phyloP scores from a whole-genome alignment of 2,329 filamentous ascomycete species.

The Basipetospora chlamydospora region DNA sequence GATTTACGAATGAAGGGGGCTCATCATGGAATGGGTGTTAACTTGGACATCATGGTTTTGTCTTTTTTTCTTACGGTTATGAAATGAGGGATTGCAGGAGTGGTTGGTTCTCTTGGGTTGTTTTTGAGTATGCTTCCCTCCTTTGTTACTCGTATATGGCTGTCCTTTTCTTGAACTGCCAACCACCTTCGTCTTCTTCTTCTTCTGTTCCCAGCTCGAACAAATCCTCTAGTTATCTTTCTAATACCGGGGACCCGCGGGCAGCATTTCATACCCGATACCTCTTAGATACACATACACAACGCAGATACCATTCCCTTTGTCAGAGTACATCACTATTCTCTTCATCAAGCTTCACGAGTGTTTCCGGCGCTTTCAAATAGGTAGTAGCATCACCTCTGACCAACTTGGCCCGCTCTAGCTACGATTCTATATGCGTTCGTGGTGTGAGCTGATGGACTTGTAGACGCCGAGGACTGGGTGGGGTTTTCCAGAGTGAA shows the following conservation, averaged over 20 bases:
- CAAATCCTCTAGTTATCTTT: too few species aligned
- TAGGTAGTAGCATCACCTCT: too few species aligned
- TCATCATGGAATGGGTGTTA: constrained; percentile 1
- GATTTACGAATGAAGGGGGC: too few species aligned
- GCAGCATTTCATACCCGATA: constrained; percentile 3
- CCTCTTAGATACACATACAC: constrained; percentile 3
- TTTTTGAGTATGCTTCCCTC: neutral
- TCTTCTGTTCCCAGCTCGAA: constrained; percentile 1
- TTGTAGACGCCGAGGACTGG: too few species aligned
- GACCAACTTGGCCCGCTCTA: too few species aligned
- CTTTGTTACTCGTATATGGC: too few species aligned
- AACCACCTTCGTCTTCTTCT: too few species aligned
- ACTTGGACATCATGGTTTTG: neutral
- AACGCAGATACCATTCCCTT: constrained; percentile 4
- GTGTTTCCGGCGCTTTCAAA: neutral
- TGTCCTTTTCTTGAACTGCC: neutral
- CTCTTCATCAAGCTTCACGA: constrained; percentile 1
- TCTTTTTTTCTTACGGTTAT: neutral
- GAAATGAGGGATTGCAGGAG: too few species aligned
- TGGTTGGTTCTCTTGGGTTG: too few species aligned
- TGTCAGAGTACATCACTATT: constrained; percentile 3
- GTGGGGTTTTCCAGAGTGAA: too few species aligned
- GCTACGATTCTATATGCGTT: too few species aligned
- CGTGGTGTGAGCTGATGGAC: too few species aligned
- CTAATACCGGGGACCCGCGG: constrained; percentile 1